phyloP scores from a whole-genome alignment of 208 protist genomes.

The Naegleria fowleri region DNA sequence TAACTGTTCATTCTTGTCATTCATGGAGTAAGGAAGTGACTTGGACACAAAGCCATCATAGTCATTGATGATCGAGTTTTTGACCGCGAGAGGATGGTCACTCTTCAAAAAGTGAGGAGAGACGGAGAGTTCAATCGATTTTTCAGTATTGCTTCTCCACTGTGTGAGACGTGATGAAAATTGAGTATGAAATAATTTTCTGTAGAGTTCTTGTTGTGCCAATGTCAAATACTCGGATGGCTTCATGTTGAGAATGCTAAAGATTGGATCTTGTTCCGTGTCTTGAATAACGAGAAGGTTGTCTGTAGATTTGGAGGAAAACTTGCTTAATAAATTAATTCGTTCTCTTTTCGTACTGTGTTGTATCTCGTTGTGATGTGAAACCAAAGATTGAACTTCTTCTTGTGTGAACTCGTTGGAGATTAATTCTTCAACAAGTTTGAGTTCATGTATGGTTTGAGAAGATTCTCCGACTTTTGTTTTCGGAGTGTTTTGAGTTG shows the following conservation, averaged over 20 bases:
- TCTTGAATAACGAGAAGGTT: not conserved
- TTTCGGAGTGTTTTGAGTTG: not conserved
- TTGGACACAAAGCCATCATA: too few species aligned
- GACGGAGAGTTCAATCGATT: not conserved
- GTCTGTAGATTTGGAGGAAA: not conserved
- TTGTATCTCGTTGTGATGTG: not conserved
- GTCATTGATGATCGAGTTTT: too few species aligned
- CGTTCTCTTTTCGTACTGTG: not conserved
- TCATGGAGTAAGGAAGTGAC: too few species aligned
- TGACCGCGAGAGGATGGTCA: not conserved
- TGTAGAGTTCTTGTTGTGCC: not conserved
- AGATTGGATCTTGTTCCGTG: not conserved
- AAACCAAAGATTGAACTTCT: not conserved
- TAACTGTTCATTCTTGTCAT: too few species aligned
- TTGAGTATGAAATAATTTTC: not conserved
- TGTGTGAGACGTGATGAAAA: not conserved
- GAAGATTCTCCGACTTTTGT: too few species aligned
- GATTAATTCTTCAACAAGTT: not conserved
- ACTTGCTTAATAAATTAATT: not conserved
- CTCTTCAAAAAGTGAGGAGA: not conserved
- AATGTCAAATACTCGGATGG: not conserved
- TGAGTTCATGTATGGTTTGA: not conserved
- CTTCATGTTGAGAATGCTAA: not conserved
- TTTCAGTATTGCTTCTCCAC: not conserved
- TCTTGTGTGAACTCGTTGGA: not conserved